Evolutionary conservation across 371 early-diverging fungal species (phyloP).

Genomic region (Rhizopus microsporus): DNA sequence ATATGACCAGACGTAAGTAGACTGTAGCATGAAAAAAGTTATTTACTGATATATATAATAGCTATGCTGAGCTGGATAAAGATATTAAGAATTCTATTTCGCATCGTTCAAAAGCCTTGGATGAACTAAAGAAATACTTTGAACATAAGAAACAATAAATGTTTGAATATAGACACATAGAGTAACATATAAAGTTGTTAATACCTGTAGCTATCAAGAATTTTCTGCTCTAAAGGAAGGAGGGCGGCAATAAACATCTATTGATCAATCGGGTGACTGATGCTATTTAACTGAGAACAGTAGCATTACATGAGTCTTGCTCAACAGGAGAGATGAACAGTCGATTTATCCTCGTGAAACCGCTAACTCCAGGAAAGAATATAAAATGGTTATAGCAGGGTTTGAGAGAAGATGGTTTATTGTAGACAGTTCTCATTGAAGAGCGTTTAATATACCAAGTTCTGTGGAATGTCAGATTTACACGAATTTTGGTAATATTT

Average conservation of each 20-base stretch:
- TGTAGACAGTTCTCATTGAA: no score
- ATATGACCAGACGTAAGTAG: constrained; percentile 63
- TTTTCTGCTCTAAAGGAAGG: constrained; percentile 48
- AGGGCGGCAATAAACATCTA: constrained; percentile 52
- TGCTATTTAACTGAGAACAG: constrained; percentile 49
- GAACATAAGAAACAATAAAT: constrained; percentile 9
- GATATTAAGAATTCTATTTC: constrained; percentile 87
- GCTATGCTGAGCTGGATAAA: constrained; percentile 91
- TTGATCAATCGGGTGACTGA: constrained; percentile 67
- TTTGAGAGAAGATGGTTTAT: no score
- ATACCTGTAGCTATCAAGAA: constrained; percentile 1
- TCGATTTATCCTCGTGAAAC: constrained; percentile 43
- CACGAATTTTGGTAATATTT: no score
- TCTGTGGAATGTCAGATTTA: no score
- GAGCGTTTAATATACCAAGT: no score
- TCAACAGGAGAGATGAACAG: constrained; percentile 64
- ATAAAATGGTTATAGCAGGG: constrained; percentile 72
- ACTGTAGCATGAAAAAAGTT: neutral
- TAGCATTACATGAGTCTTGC: constrained; percentile 50
- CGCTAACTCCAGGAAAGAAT: constrained; percentile 29
- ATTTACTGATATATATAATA: constrained; percentile 22
- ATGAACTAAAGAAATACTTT: constrained; percentile 65
- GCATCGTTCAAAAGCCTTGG: constrained; percentile 81
- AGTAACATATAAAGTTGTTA: neutral
- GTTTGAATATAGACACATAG: neutral